Evolutionary conservation across 2,329 filamentous ascomycete species (phyloP), one percentile per base, ranked within the genome.

Genomic region (Beauveria scarabaeidicola): DNA sequence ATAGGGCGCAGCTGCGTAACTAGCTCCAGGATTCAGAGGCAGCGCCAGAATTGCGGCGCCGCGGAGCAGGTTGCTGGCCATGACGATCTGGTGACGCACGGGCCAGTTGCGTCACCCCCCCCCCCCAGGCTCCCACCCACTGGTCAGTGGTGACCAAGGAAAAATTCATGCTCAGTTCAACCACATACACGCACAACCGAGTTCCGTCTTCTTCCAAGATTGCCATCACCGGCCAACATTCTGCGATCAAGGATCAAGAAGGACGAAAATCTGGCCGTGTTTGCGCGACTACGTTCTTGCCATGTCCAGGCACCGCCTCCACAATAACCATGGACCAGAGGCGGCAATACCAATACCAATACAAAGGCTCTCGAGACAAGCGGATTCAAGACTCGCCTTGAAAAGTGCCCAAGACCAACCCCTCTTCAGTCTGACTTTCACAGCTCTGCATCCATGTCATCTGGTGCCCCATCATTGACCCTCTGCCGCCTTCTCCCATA

Each of bases 61-160:
- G 43, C 15, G 8, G 23, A 19, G 48, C 19, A 25, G 17, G 25
- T 29, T 47, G 41, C 40, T 53, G 29, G 32, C 52, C 51, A 59
- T 52, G 56, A 59, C 56, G 56, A 58, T 59, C 44, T 21, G 44
- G 54, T 17, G 50, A 44, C 41, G 60, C 60, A 61, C 60, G 52
- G 56, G 56, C 60, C 60, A 61, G 52, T 61, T 59, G 60, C 60
- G 60, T 61, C 60, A 59, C 52, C 46, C 51, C 51, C 56, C 56
- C 27, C 32, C 6, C 27, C 7, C 23, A 19, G 23, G 27, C 11
- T 38, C 9, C 29, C 9, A 29, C 29, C 29, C 29, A 10, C 9
- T 23, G n/a, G n/a, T n/a, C n/a, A n/a, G n/a, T 36, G 11, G 1
- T 13, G 32, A 15, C 13, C 5, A 36, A 36, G 32, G 2, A 36